phyloP scores from a whole-genome alignment of 139 green algal genomes.

The Chlamydomonas sp. region DNA sequence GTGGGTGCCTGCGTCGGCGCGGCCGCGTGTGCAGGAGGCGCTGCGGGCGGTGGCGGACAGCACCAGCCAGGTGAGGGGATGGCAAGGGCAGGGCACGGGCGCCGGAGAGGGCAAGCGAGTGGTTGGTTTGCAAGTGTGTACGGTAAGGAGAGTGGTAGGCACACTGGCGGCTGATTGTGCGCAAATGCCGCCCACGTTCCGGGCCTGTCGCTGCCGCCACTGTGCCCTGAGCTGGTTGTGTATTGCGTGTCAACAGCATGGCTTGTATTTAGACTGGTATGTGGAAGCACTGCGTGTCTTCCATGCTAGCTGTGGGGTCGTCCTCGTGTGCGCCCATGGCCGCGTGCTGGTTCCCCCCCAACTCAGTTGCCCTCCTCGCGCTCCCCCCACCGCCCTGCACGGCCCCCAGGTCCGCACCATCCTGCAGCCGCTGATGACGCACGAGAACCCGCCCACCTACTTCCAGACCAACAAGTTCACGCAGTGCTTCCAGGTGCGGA shows the following conservation, averaged over 20 bases:
- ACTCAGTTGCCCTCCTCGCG: neutral
- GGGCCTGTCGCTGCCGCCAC: neutral
- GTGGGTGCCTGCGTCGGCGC: constrained; percentile 84
- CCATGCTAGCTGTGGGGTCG: too few relatives aligned
- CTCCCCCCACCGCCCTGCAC: neutral
- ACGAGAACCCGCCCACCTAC: constrained; percentile 94
- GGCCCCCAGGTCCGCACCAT: constrained; percentile 79
- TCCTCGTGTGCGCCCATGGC: too few relatives aligned
- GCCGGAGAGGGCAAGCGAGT: neutral
- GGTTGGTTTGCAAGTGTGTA: neutral
- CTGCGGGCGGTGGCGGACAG: constrained; percentile 62
- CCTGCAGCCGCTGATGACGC: constrained; percentile 85
- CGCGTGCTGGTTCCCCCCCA: neutral
- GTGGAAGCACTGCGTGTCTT: too few relatives aligned
- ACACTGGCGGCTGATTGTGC: too few relatives aligned
- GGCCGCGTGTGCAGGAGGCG: constrained; percentile 72
- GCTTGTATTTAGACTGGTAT: too few relatives aligned
- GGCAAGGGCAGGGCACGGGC: neutral
- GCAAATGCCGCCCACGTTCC: neutral
- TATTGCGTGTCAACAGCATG: too few relatives aligned
- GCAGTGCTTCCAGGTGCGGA: constrained; percentile 85
- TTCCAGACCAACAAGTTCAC: constrained; percentile 94
- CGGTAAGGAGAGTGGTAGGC: neutral
- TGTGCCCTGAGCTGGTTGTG: too few relatives aligned
- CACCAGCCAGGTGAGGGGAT: constrained; percentile 56